These are phyloP conservation scores for Bacterosira constricta DNA, from an alignment of 108 stramenopile genomes.

Conservation along the genomic window DNA sequence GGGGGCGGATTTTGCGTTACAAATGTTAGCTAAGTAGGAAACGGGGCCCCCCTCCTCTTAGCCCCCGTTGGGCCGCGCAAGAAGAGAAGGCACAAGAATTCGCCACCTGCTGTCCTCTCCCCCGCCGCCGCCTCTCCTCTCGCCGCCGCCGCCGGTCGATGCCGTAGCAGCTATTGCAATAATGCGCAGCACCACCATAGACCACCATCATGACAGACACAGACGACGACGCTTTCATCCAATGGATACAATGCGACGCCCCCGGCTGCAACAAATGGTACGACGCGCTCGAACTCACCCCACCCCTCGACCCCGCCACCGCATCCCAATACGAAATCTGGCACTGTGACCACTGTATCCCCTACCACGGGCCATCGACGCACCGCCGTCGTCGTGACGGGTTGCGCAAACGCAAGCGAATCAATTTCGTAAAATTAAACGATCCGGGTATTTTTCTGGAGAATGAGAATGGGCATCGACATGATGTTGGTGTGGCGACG, in stretches of 20 bases:
- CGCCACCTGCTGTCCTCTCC: no score
- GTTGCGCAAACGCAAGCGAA: conserved; percentile 9
- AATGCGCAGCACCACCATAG: no score
- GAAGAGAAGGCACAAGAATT: no score
- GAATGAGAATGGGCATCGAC: neutral
- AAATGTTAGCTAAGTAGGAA: no score
- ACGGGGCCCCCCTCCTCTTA: no score
- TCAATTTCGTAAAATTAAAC: conserved; percentile 17
- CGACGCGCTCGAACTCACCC: neutral
- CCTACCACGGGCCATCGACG: conserved; percentile 14
- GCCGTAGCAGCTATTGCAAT: no score
- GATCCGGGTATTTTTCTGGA: conserved; percentile 6
- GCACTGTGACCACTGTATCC: conserved; percentile 9
- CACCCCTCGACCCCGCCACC: neutral
- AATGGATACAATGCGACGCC: conserved; percentile 16
- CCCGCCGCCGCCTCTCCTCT: no score
- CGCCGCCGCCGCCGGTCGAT: no score
- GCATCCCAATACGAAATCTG: conserved; percentile 13
- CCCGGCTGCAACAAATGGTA: conserved; percentile 15
- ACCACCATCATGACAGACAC: no score
- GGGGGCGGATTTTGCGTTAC: no score
- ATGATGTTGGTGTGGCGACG: conserved; percentile 13
- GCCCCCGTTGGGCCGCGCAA: no score
- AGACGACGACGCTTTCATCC: conserved; percentile 5
- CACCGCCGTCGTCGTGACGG: neutral